Percentiles rank a stretch among this genome's conserved stretches.
phyloP scores from a whole-genome alignment of 257 asterid species.

The Ballota nigra region DNA sequence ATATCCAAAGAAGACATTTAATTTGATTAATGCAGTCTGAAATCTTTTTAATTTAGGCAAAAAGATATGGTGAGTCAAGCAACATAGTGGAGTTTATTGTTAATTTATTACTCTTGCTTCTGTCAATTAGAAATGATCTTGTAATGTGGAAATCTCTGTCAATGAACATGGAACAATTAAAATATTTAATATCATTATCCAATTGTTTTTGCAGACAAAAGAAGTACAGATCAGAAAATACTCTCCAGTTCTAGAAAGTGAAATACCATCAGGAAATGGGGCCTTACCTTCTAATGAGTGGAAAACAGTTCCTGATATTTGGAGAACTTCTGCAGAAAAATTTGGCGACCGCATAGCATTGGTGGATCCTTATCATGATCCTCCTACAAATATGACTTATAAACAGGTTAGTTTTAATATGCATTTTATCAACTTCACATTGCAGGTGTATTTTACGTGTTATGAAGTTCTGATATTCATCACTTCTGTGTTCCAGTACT shows the following conservation, averaged over 20 bases:
- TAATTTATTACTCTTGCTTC: background rate
- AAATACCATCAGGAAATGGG: slow-evolving; percentile 38
- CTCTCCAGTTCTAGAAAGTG: slow-evolving; percentile 67
- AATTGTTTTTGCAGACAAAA: slow-evolving; percentile 36
- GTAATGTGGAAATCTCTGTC: background rate
- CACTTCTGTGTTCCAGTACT: background rate
- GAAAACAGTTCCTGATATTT: slow-evolving; percentile 85
- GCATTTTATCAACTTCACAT: background rate
- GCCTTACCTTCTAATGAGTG: slow-evolving; percentile 52
- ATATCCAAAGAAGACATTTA: background rate
- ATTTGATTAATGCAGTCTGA: background rate
- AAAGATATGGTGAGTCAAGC: background rate
- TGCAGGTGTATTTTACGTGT: background rate
- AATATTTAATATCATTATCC: background rate
- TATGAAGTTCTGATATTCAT: background rate
- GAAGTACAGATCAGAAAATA: slow-evolving; percentile 59
- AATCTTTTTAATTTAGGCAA: background rate
- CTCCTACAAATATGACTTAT: slow-evolving; percentile 74
- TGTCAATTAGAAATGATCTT: background rate
- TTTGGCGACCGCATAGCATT: slow-evolving; percentile 73
- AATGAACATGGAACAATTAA: background rate
- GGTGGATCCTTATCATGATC: slow-evolving; percentile 84
- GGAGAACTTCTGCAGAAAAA: slow-evolving; percentile 79
- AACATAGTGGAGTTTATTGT: background rate
- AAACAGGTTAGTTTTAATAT: slow-evolving; percentile 50